Percentiles rank a stretch among this genome's conserved stretches.
Conservation (phyloP, 1,284 basidiomycete species). For the Cutaneotrichosporon spelunceum region DNA sequence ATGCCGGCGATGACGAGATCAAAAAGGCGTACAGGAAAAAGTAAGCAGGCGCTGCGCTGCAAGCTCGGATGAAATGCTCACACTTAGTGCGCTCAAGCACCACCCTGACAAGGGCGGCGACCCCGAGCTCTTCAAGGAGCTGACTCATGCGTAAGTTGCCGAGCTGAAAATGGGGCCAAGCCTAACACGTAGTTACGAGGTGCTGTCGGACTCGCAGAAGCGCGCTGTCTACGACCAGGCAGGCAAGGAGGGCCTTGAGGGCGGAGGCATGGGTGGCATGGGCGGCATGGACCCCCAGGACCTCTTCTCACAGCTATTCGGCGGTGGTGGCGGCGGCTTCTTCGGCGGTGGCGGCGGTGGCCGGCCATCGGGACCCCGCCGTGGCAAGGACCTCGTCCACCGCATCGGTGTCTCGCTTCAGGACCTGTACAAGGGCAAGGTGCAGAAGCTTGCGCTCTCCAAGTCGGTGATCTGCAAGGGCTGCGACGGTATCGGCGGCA, state of each 20-base stretch:
- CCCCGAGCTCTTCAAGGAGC: slow-evolving; percentile 95
- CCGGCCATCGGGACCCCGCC: slow-evolving; percentile 75
- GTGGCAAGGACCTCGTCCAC: slow-evolving; percentile 97
- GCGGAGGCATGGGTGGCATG: slow-evolving; percentile 60
- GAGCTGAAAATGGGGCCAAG: not conserved
- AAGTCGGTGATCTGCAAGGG: slow-evolving; percentile 91
- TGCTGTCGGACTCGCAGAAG: slow-evolving; percentile 86
- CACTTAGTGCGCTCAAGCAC: slow-evolving; percentile 69
- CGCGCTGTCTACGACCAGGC: slow-evolving; percentile 82
- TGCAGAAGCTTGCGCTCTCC: slow-evolving; percentile 93
- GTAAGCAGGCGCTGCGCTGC: slow-evolving; percentile 53
- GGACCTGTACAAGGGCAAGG: slow-evolving; percentile 98
- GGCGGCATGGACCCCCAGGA: slow-evolving; percentile 97
- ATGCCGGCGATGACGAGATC: slow-evolving; percentile 74
- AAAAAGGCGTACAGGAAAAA: slow-evolving; percentile 95
- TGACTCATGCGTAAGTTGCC: slow-evolving; percentile 85
- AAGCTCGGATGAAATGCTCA: slow-evolving; percentile 21
- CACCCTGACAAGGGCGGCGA: slow-evolving; percentile 98
- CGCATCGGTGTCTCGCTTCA: slow-evolving; percentile 93
- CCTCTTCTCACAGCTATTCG: slow-evolving; percentile 96
- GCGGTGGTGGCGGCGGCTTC: slow-evolving; percentile 62
- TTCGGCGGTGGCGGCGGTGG: slow-evolving; percentile 57
- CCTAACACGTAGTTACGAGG: slow-evolving; percentile 68
- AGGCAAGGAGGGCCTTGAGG: slow-evolving; percentile 91
- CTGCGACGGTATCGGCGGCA: slow-evolving; percentile 95